Conservation (phyloP, 2,329 filamentous ascomycete genomes). For the Acephala macrosclerotiorum region DNA sequence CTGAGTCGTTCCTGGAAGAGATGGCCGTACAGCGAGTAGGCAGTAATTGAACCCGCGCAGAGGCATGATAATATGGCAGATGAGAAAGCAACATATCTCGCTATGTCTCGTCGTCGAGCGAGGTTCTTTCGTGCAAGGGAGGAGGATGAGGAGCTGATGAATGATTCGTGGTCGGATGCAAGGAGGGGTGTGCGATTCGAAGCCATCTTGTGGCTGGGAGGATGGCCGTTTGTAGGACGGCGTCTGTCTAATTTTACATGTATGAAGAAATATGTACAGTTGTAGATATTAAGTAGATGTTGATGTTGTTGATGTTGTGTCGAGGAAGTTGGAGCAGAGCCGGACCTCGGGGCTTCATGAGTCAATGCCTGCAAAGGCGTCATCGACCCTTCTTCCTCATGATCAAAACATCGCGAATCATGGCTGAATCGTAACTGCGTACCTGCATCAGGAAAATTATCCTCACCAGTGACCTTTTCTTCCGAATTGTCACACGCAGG, state of each 20-base stretch:
- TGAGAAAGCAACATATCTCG: conserved; percentile 56
- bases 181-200: conserved; percentile 36
- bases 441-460: neutral
- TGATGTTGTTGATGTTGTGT: neutral
- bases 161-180: conserved; percentile 30
- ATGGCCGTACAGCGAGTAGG: conserved; percentile 93
- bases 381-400: neutral
- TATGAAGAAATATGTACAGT: neutral
- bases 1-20: conserved; percentile 85
- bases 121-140: conserved; percentile 29
- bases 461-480: neutral
- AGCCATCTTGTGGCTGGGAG: conserved; percentile 30
- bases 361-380: neutral
- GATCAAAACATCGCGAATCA: neutral
- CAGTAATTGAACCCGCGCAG: conserved; percentile 89
- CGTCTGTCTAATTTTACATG: neutral
- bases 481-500: neutral
- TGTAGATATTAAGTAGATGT: neutral
- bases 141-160: conserved; percentile 28
- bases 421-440: neutral
- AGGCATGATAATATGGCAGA: conserved; percentile 66
- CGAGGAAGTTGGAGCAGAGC: neutral
- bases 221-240: conserved; percentile 4
- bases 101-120: conserved; percentile 34
- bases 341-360: neutral